These are phyloP conservation scores for Colletotrichum truncatum DNA, from an alignment of 2,329 filamentous ascomycete genomes.

Conservation along the genomic window DNA sequence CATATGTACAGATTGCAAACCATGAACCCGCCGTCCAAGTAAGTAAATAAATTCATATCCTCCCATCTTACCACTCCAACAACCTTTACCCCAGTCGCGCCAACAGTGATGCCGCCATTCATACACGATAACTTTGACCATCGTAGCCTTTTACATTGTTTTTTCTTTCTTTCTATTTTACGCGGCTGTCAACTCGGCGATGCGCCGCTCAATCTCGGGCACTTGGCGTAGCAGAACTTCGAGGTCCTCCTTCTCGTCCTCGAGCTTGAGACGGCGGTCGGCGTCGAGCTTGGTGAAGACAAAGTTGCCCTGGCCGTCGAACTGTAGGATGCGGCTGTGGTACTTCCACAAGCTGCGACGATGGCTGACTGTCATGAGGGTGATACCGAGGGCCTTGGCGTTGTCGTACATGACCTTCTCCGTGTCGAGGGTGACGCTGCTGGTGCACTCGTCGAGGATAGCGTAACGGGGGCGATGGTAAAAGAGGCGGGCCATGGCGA, in stretches of 20 bases:
- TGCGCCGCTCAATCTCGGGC: conserved; percentile 85
- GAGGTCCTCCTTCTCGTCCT: conserved; percentile 96
- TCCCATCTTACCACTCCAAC: not conserved
- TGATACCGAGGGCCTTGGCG: conserved; percentile 90
- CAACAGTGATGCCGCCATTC: not conserved
- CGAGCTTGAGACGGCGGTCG: conserved; percentile 82
- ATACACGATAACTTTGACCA: not conserved
- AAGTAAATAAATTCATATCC: not conserved
- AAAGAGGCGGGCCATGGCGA: conserved; percentile 95
- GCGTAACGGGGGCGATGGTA: conserved; percentile 94
- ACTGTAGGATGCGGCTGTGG: conserved; percentile 92
- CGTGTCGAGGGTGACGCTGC: conserved; percentile 91
- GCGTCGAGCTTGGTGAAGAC: conserved; percentile 92
- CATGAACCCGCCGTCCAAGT: too few species aligned
- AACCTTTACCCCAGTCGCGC: not conserved
- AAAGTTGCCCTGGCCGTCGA: conserved; percentile 92
- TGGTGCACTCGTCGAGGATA: conserved; percentile 97
- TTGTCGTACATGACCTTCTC: conserved; percentile 98
- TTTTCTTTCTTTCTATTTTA: conserved; percentile 19
- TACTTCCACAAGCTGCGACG: conserved; percentile 95
- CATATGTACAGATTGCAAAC: not conserved
- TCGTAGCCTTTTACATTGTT: not conserved
- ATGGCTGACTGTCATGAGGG: conserved; percentile 96
- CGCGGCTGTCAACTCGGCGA: conserved; percentile 76
- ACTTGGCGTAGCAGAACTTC: conserved; percentile 86